phyloP scores from a whole-genome alignment of 331 rosid genomes.

The Rosa hybrid region DNA sequence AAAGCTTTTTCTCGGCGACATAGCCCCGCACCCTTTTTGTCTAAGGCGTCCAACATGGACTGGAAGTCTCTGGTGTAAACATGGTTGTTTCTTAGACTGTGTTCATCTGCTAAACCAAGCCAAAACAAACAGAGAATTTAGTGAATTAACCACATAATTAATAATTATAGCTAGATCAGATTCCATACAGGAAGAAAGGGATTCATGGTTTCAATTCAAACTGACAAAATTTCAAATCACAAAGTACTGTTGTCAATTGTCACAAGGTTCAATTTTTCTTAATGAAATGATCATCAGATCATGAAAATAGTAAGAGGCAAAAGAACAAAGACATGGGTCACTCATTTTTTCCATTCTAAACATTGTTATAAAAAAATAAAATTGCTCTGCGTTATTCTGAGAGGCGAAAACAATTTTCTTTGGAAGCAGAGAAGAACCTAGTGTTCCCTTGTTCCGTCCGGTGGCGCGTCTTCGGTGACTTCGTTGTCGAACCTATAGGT shows the following conservation, averaged over 20 bases:
- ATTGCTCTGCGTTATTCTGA: too few relatives aligned
- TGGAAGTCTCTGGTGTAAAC: slow-evolving; percentile 7
- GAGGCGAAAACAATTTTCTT: too few relatives aligned
- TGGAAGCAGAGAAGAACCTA: too few relatives aligned
- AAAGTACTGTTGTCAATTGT: not conserved
- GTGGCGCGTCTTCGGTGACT: too few relatives aligned
- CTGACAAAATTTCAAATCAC: slow-evolving; percentile 3
- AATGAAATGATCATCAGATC: not conserved
- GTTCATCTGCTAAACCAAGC: slow-evolving; percentile 51
- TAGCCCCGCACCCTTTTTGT: too few relatives aligned
- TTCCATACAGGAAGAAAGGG: slow-evolving; percentile 23
- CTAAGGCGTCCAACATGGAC: too few relatives aligned
- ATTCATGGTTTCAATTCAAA: slow-evolving; percentile 7
- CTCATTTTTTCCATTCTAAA: too few relatives aligned
- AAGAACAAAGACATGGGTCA: slow-evolving; percentile 16
- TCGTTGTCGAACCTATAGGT: too few relatives aligned
- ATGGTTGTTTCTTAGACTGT: slow-evolving; percentile 66
- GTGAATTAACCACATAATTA: slow-evolving; percentile 1
- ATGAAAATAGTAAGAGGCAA: slow-evolving; percentile 20
- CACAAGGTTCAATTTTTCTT: not conserved
- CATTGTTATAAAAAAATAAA: too few relatives aligned
- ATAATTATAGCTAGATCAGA: not conserved
- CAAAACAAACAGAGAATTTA: slow-evolving; percentile 12
- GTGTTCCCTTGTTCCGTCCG: too few relatives aligned
- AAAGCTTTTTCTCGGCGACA: too few relatives aligned